Base-by-base conservation (phyloP, 805 yeast genomes). In the Sugiyamaella boreocaroliniensis region DNA sequence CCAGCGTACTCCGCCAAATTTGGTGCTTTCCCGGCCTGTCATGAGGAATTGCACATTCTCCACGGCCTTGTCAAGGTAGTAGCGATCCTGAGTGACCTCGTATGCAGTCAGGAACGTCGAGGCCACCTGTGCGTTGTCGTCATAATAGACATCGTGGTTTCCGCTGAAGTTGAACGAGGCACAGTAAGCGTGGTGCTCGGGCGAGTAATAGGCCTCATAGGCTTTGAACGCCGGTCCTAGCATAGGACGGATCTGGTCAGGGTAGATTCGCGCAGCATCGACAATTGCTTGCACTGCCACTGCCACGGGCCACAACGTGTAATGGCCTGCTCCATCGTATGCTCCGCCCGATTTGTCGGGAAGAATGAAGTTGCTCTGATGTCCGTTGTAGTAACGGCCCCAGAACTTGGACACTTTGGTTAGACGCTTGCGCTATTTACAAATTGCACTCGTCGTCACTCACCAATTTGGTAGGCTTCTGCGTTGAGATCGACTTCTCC, bases 91-190 rank as follows among this genome's bases (percentile, higher is more conserved):
- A 0, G 88, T 82, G 20, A 81, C 86, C 61, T 83, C 89, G 61
- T 80, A 83, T 1, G 86, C 86, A 2, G 81, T 76, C 53, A 85
- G 69, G 58, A 82, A 71, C 2, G 83, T 84, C 59, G 81, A 73
- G 14, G 85, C 83, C 12, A 83, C 80, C 64, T 84, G 90, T 2
- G 89, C 90, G 63, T 83, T 85, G 61, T 84, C 90, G 61, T 84
- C 55, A 81, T 29, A 62, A 65, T 83, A 83, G 42, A 84, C 79
- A 64, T 84, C 89, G 48, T 70, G 69, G 64, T 83, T 83, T 45
- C 77, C 82, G 19, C 77, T 76, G 49, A 71, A 72, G 61, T 81
- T 77, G 61, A 79, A 82, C 4, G 83, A 82, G 1, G 88, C 89
- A 43, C 85, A 78, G 67, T 76, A 85, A 4, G 84, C 88, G 52